phyloP scores from a whole-genome alignment of 768 basidiomycete species.

The Rhizopogon salebrosus region DNA sequence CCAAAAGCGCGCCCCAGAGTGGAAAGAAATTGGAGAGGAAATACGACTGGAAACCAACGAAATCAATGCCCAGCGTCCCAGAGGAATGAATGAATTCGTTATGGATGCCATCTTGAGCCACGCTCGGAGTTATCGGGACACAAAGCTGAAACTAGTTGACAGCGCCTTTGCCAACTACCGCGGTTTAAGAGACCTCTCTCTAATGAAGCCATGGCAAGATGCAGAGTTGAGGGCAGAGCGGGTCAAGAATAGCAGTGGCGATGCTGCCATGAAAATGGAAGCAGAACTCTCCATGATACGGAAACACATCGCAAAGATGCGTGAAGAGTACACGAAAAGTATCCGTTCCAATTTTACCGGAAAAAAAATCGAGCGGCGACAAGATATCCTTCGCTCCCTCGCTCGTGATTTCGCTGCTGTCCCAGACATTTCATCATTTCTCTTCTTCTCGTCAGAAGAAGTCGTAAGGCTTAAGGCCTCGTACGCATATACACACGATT shows the following conservation, averaged over 20 bases:
- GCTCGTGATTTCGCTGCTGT: constrained; percentile 35
- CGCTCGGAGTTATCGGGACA: constrained; percentile 1
- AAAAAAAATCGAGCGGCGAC: constrained; percentile 38
- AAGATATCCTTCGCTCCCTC: constrained; percentile 40
- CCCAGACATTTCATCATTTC: constrained; percentile 28
- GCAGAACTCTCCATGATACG: constrained; percentile 33
- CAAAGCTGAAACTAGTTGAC: constrained; percentile 4
- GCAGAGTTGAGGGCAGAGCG: constrained; percentile 19
- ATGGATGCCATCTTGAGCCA: constrained; percentile 24
- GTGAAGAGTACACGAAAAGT: constrained; percentile 21
- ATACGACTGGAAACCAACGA: background rate
- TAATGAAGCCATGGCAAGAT: constrained; percentile 34
- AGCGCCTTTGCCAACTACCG: background rate
- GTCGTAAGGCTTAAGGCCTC: constrained; percentile 42
- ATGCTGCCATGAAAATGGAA: constrained; percentile 14
- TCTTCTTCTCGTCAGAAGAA: constrained; percentile 15
- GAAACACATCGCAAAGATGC: constrained; percentile 35
- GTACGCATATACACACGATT: constrained; percentile 42
- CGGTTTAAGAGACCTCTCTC: constrained; percentile 5
- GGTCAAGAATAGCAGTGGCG: constrained; percentile 8
- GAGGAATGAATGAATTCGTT: constrained; percentile 15
- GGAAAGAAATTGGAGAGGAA: constrained; percentile 14
- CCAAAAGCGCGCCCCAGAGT: constrained; percentile 21
- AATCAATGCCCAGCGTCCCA: constrained; percentile 7
- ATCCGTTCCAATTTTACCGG: constrained; percentile 29